Evolutionary conservation across 768 basidiomycete genomes (phyloP).

Genomic region (Arthromyces matolae): DNA sequence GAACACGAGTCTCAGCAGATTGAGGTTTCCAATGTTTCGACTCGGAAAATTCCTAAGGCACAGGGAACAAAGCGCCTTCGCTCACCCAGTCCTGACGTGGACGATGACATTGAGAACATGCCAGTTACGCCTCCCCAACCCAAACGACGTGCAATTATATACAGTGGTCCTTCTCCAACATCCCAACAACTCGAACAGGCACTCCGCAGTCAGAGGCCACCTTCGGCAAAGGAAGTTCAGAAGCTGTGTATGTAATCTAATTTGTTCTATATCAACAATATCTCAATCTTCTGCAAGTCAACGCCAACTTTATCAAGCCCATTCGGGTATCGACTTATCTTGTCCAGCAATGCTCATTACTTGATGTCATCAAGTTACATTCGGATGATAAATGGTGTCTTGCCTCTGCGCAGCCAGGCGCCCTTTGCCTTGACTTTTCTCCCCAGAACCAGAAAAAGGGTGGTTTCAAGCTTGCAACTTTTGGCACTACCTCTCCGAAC

Average conservation of each 20-base stretch:
- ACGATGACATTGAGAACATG: not conserved
- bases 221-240: not conserved
- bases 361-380: not conserved
- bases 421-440: constrained; percentile 1
- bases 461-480: constrained; percentile 7
- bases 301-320: not conserved
- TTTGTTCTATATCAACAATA: not conserved
- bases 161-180: not conserved
- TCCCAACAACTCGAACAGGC: not conserved
- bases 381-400: not conserved
- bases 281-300: not conserved
- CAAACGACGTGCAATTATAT: not conserved
- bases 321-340: not conserved
- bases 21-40: too few species aligned
- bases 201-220: constrained; percentile 1
- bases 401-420: not conserved
- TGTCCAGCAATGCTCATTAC: not conserved
- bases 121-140: not conserved
- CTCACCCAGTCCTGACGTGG: not conserved
- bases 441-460: constrained; percentile 4
- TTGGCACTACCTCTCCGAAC: not conserved
- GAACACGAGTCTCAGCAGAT: too few species aligned
- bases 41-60: not conserved
- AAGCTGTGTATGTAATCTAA: not conserved
- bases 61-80: not conserved